Conservation (phyloP, 2,329 filamentous ascomycete genomes). For the Corniculantispora saksenae region DNA sequence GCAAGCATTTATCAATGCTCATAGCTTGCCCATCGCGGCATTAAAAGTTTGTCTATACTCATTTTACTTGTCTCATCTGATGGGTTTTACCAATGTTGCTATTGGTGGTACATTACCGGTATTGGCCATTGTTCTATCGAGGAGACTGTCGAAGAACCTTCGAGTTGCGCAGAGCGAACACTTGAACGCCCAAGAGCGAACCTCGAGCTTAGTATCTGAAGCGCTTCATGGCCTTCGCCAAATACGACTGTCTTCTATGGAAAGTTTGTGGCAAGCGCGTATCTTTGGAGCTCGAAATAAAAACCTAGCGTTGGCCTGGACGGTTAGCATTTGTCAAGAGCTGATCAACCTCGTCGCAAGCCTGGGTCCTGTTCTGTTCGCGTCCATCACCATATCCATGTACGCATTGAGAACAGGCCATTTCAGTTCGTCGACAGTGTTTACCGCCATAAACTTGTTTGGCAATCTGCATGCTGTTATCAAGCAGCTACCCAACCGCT, state of each 20-base stretch:
- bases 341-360: slow-evolving; percentile 11
- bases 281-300: slow-evolving; percentile 10
- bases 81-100: slow-evolving; percentile 15
- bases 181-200: slow-evolving; percentile 2
- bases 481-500: slow-evolving; percentile 10
- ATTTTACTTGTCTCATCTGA: slow-evolving; percentile 11
- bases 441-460: slow-evolving; percentile 19
- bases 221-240: slow-evolving; percentile 16
- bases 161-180: background rate
- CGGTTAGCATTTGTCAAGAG: background rate
- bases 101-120: slow-evolving; percentile 5
- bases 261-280: slow-evolving; percentile 14
- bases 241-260: slow-evolving; percentile 20
- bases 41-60: slow-evolving; percentile 16
- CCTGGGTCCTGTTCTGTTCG: slow-evolving; percentile 17
- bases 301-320: slow-evolving; percentile 11
- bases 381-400: slow-evolving; percentile 17
- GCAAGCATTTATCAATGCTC: background rate
- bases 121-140: slow-evolving; percentile 11
- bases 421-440: slow-evolving; percentile 19
- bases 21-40: slow-evolving; percentile 16
- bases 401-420: slow-evolving; percentile 6
- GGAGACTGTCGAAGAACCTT: slow-evolving; percentile 6
- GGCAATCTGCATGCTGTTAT: slow-evolving; percentile 19
- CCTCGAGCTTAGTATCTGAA: slow-evolving; percentile 16